These are phyloP conservation scores for Populus hybrid DNA, from an alignment of 441 rosid species.

Conservation along the genomic window DNA sequence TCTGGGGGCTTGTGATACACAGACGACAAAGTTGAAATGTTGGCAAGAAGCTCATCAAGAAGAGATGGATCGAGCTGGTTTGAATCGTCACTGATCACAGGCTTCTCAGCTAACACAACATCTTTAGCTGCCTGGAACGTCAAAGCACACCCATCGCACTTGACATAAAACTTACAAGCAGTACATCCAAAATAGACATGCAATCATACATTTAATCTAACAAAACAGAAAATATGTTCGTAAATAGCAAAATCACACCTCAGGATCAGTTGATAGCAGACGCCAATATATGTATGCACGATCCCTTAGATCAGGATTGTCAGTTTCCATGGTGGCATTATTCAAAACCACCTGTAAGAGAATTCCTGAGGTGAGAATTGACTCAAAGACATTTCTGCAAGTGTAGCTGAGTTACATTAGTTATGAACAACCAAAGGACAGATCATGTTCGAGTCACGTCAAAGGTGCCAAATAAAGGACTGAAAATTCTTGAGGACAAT, in stretches of 20 bases:
- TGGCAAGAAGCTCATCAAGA: constrained; percentile 93
- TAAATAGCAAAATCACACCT: constrained; percentile 43
- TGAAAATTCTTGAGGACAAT: not conserved
- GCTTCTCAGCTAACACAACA: constrained; percentile 96
- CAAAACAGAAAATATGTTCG: not conserved
- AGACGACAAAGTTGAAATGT: constrained; percentile 89
- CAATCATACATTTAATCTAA: not conserved
- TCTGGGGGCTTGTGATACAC: constrained; percentile 98
- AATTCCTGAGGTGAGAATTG: constrained; percentile 15
- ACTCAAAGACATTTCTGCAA: not conserved
- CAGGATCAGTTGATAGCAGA: constrained; percentile 90
- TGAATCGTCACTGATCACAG: constrained; percentile 94
- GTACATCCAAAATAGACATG: not conserved
- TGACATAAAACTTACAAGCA: not conserved
- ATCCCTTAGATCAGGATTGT: constrained; percentile 93
- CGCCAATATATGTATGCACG: constrained; percentile 99
- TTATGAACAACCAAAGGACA: not conserved
- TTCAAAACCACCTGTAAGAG: constrained; percentile 75
- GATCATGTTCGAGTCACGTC: not conserved
- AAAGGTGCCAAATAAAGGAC: not conserved
- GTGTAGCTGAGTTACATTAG: not conserved
- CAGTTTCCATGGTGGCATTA: constrained; percentile 93
- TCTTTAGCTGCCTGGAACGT: constrained; percentile 89
- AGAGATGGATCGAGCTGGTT: constrained; percentile 90
- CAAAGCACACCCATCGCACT: constrained; percentile 14